Evolutionary conservation across 2,329 filamentous ascomycete genomes (phyloP).

Genomic region (Trichophyton verrucosum): DNA sequence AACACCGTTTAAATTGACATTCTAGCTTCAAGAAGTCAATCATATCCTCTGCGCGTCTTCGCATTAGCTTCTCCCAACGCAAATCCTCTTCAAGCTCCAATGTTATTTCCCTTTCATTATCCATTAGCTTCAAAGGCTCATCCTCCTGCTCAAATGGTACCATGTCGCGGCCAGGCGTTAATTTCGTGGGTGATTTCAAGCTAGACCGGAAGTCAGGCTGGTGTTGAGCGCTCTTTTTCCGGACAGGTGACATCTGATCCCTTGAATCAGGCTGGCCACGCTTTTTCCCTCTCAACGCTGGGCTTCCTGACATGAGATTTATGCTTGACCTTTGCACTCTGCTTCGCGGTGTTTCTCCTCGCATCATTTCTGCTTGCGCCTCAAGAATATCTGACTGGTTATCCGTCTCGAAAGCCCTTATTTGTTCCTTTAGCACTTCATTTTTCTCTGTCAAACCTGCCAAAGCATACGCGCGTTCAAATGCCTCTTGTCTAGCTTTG

Average conservation of each 20-base stretch:
- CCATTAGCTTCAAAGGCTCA: conserved; percentile 30
- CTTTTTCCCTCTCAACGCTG: conserved; percentile 25
- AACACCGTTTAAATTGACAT: conserved; percentile 38
- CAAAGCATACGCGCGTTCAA: conserved; percentile 36
- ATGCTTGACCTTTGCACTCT: conserved; percentile 22
- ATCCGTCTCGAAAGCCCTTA: conserved; percentile 29
- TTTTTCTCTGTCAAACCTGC: conserved; percentile 35
- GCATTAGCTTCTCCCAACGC: conserved; percentile 37
- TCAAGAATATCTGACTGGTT: conserved; percentile 25
- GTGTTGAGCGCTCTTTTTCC: conserved; percentile 7
- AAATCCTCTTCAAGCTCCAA: conserved; percentile 38
- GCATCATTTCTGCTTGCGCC: conserved; percentile 21
- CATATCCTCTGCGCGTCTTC: conserved; percentile 44
- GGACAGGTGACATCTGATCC: conserved; percentile 7
- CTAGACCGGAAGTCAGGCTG: conserved; percentile 12
- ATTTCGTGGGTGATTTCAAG: conserved; percentile 9
- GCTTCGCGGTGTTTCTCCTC: conserved; percentile 9
- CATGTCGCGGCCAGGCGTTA: conserved; percentile 2
- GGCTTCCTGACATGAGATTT: conserved; percentile 23
- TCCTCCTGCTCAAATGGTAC: conserved; percentile 19
- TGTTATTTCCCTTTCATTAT: conserved; percentile 25
- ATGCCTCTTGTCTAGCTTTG: conserved; percentile 35
- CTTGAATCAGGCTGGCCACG: conserved; percentile 9
- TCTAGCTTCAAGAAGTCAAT: conserved; percentile 40
- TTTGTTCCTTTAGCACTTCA: conserved; percentile 31